Base-by-base conservation (phyloP, 768 basidiomycete species). In the Lepiota brunneoincarnata region DNA sequence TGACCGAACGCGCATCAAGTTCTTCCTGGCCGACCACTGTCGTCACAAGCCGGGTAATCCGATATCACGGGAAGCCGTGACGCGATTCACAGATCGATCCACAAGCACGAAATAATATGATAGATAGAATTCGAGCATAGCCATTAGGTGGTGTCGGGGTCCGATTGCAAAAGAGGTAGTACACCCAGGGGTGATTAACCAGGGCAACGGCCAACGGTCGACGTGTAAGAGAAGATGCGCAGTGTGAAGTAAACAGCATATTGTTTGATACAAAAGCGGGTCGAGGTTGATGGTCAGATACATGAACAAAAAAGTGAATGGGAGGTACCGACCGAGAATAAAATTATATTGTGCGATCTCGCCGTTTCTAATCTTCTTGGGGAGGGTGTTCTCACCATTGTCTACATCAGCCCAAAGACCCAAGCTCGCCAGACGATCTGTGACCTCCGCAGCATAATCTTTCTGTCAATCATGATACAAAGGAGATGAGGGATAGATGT, bases 261-360 rank as follows among this genome's bases (percentile, higher is more conserved):
- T 36, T 17, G 6, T 31, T 31, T 31, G 31, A 31, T 28, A 7
- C 7, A 23, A 26, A 28, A 10, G 26, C 45, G 35, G 17, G 26
- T 46, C 6, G 6, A 4, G 35, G 45, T 14, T 44, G 18, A 15
- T 2, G 11, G 34, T 44, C 21, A 58, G 45, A 21, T 45, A 39
- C 9, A 45, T 3, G 14, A 44, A 23, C 24, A 12, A 31, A 12
- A 56, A 42, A 44, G 26, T 38, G 24, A 17, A 24, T 14, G 51
- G 34, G 12, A 23, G 36, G 12, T 15, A 69, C 86, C 51, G 57
- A 97, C 95, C 93, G 59, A 98, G 80, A 62, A 98, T 93, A 68
- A 97, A 98, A 73, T 98, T 98, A 74, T 96, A 97, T 69, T 98
- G 96, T 28, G 94, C 91, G 59, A 96, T 84, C 73, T 99, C 95